Percentiles rank a stretch among this genome's conserved stretches.
phyloP scores from a whole-genome alignment of 2,329 filamentous ascomycete genomes.

The Pseudogymnoascus sp. region DNA sequence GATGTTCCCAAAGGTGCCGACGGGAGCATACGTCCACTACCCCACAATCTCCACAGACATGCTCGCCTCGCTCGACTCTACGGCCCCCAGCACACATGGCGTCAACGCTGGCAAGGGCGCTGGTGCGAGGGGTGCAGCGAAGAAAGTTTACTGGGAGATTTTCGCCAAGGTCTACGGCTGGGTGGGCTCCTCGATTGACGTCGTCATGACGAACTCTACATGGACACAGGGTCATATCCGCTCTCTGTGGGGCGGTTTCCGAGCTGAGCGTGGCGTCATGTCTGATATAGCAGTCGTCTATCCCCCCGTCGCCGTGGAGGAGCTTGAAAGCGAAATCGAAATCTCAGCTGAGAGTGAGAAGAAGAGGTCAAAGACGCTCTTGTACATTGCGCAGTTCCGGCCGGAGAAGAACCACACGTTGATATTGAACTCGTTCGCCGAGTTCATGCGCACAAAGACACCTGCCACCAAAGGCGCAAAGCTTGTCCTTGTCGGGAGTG shows the following conservation, averaged over 20 bases:
- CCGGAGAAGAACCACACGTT: conserved; percentile 94
- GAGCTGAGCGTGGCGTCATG: conserved; percentile 33
- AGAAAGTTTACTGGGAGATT: conserved; percentile 75
- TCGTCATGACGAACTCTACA: conserved; percentile 94
- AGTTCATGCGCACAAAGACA: conserved; percentile 54
- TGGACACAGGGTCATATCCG: conserved; percentile 87
- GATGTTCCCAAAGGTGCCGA: conserved; percentile 72
- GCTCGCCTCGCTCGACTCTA: conserved; percentile 67
- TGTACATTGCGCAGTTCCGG: conserved; percentile 96
- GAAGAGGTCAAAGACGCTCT: conserved; percentile 59
- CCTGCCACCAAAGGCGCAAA: conserved; percentile 47
- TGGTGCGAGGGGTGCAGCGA: conserved; percentile 60
- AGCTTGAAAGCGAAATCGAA: conserved; percentile 66
- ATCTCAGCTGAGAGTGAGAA: conserved; percentile 62
- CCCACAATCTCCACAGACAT: conserved; percentile 98
- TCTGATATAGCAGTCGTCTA: conserved; percentile 69
- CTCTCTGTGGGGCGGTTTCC: conserved; percentile 63
- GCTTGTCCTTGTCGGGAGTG: conserved; percentile 81
- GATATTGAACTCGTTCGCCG: conserved; percentile 74
- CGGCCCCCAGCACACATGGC: conserved; percentile 45
- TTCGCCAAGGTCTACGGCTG: conserved; percentile 78
- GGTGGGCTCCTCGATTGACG: conserved; percentile 75
- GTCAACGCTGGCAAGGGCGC: conserved; percentile 76
- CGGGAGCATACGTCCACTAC: conserved; percentile 92
- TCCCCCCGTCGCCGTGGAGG: conserved; percentile 82